Evolutionary conservation across 805 yeast species (phyloP), one percentile per base, ranked within the genome.

Genomic region (Saturnispora sekii): DNA sequence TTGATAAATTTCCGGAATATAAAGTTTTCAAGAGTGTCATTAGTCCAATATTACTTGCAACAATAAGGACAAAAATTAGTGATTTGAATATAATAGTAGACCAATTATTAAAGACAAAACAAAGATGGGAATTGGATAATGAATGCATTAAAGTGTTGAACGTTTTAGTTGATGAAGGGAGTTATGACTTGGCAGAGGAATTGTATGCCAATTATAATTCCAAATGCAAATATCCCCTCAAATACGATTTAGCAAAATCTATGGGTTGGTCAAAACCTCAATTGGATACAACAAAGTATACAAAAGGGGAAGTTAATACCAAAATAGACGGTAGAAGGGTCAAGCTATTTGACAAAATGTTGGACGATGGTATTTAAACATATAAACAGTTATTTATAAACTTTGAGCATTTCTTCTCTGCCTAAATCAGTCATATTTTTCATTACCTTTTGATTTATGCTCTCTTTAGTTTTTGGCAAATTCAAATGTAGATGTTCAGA

Each of bases 311-410:
- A 12, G 41, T 50, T 2, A 50, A 50, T 14, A 47, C 48, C 30
- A 53, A 48, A 37, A 44, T 53, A 14, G 48, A 51, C 37, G 51
- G 47, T 11, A 40, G 34, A 21, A 48, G 49, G 33, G 48, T 53
- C n/a, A 52, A 48, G 34, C 30, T 53, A n/a, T 52, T 48, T 26
- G 56, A 53, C 33, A 47, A 43, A 32, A 43, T 38, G 42, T 17
- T 43, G 2, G 46, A 43, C 17, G 42, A 37, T 17, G 26, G 26
- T 21, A 21, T 21, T 21, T 21, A 21, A 21, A 21, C 26, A 21
- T 21, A 21, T 21, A 21, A 21, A 8, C 26, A 21, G 11, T 32
- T 10, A 40, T n/a, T 32, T 30, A 10, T 44, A 46, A 26, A 49
- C 45, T 17, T 49, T 50, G 8, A 53, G 17, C 43, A 53, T 40